phyloP scores from a whole-genome alignment of 164 flowering plant species.

The Liquidambar formosana region DNA sequence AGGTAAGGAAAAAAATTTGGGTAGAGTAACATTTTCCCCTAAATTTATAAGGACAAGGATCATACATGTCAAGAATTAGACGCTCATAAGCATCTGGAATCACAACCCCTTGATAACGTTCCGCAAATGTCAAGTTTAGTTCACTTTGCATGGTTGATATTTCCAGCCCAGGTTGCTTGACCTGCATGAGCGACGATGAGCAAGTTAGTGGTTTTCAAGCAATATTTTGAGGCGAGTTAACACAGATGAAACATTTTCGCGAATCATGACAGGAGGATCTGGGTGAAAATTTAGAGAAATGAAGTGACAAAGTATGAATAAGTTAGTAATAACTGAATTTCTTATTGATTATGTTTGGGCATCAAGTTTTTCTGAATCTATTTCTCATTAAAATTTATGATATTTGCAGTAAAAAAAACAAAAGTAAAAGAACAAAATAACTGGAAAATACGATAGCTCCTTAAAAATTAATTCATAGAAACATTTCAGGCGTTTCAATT shows the following conservation, averaged over 20 bases:
- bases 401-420: too few species aligned
- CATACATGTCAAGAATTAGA: conserved; percentile 93
- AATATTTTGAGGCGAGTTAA: neutral
- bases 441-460: too few species aligned
- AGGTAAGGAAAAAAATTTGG: too few species aligned
- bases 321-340: too few species aligned
- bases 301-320: too few species aligned
- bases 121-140: conserved; percentile 82
- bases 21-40: too few species aligned
- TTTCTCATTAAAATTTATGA: too few species aligned
- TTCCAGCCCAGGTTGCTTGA: conserved; percentile 91
- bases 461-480: too few species aligned
- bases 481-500: too few species aligned
- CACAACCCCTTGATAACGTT: conserved; percentile 74
- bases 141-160: conserved; percentile 95
- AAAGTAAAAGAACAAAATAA: too few species aligned
- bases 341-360: too few species aligned
- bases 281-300: neutral
- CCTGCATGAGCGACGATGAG: conserved; percentile 44
- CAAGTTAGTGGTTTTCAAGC: neutral
- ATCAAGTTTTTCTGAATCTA: too few species aligned
- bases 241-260: neutral
- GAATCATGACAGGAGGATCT: neutral
- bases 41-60: conserved; percentile 12
- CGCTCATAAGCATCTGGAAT: conserved; percentile 99